phyloP scores from a whole-genome alignment of 129 eudicot species.

The Oenanthe sinensis region DNA sequence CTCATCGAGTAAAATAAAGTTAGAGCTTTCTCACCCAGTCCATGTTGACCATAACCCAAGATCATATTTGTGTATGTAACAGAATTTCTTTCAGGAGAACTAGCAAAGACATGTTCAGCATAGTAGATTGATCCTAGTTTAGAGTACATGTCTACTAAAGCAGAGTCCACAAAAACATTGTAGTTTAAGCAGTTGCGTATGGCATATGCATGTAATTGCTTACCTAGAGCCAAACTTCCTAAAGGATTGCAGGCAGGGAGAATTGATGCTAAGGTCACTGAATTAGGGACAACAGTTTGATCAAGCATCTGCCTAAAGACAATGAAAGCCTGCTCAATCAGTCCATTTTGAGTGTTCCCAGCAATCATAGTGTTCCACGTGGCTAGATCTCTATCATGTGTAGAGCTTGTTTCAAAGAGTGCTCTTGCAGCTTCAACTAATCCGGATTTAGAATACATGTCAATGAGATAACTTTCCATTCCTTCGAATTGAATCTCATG shows the following conservation, averaged over 20 bases:
- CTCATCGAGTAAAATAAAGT: constrained; percentile 48
- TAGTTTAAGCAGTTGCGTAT: constrained; percentile 44
- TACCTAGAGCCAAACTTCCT: constrained; percentile 49
- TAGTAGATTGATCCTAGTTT: constrained; percentile 51
- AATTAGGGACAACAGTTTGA: constrained; percentile 44
- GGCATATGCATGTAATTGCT: constrained; percentile 61
- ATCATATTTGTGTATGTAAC: constrained; percentile 83
- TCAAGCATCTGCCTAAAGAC: constrained; percentile 58
- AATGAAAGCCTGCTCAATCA: constrained; percentile 48
- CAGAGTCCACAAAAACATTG: constrained; percentile 69
- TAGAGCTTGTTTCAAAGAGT: constrained; percentile 36
- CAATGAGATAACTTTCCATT: constrained; percentile 72
- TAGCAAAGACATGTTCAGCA: constrained; percentile 55
- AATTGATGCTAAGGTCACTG: constrained; percentile 74
- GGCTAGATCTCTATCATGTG: constrained; percentile 52
- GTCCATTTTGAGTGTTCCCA: constrained; percentile 63
- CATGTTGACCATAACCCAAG: constrained; percentile 69
- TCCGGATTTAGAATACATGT: constrained; percentile 83
- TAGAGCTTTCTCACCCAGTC: constrained; percentile 54
- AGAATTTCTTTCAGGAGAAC: constrained; percentile 32
- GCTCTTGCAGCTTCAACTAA: constrained; percentile 43
- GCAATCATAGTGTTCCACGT: constrained; percentile 84
- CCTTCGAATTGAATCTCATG: constrained; percentile 57
- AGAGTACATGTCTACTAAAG: constrained; percentile 80
- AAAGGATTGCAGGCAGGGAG: constrained; percentile 59